Percentiles rank a stretch among this genome's conserved stretches.
phyloP scores from a whole-genome alignment of 345 rosid species.

The Dipteronia sinensis region DNA sequence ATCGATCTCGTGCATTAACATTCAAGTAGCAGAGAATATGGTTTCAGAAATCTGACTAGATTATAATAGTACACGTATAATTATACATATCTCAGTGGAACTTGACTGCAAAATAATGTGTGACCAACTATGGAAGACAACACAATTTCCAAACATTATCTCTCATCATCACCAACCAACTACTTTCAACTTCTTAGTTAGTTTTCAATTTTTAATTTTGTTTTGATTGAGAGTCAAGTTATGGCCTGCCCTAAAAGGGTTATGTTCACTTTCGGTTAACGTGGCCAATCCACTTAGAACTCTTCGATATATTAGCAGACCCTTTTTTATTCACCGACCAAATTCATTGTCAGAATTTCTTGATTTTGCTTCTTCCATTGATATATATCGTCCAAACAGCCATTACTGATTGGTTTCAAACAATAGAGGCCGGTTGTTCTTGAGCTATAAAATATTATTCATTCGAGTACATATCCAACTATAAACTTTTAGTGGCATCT shows the following conservation, averaged over 20 bases:
- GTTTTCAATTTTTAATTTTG: background rate
- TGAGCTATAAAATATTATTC: background rate
- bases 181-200: background rate
- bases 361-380: background rate
- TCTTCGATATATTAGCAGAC: background rate
- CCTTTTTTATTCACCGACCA: constrained; percentile 10
- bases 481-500: background rate
- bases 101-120: background rate
- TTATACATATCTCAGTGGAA: background rate
- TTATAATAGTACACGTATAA: background rate
- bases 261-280: constrained; percentile 8
- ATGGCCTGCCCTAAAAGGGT: constrained; percentile 10
- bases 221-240: constrained; percentile 10
- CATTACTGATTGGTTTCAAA: background rate
- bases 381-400: background rate
- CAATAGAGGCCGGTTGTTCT: background rate
- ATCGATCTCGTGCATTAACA: background rate
- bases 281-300: constrained; percentile 16
- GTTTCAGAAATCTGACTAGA: background rate
- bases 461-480: background rate
- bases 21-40: background rate
- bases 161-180: background rate
- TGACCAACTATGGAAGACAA: background rate
- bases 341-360: background rate
- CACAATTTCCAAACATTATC: constrained; percentile 7